These are phyloP conservation scores for Acacia concinna DNA, from an alignment of 331 rosid genomes.

Conservation along the genomic window DNA sequence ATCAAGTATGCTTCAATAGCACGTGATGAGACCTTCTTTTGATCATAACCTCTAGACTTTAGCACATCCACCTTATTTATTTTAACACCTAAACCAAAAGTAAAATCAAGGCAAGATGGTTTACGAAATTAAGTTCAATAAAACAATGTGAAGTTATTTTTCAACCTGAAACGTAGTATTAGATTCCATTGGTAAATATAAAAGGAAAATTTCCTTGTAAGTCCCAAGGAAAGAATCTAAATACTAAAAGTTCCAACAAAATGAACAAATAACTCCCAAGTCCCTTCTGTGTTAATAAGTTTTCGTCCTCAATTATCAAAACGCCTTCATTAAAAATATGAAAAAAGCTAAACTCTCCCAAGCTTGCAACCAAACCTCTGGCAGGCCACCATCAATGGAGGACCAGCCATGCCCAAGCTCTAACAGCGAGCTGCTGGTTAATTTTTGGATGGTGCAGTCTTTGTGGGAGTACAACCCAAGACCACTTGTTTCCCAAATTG, in stretches of 20 bases:
- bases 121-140: conserved; percentile 10
- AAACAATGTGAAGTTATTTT: conserved; percentile 19
- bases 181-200: conserved; percentile 4
- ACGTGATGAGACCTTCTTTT: conserved; percentile 62
- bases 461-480: no score
- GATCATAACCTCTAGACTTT: conserved; percentile 65
- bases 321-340: no score
- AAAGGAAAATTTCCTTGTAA: not conserved
- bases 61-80: conserved; percentile 67
- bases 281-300: no score
- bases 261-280: not conserved
- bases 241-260: no score
- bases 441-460: no score
- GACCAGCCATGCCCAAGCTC: no score
- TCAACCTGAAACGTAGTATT: conserved; percentile 13
- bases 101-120: conserved; percentile 24
- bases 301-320: not conserved
- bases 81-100: conserved; percentile 61
- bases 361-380: no score
- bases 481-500: no score
- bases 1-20: conserved; percentile 91
- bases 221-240: not conserved
- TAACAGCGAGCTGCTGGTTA: no score
- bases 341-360: no score
- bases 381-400: no score